These are phyloP conservation scores for Cystobasidium slooffiae DNA, from an alignment of 1,284 basidiomycete species.

Conservation along the genomic window DNA sequence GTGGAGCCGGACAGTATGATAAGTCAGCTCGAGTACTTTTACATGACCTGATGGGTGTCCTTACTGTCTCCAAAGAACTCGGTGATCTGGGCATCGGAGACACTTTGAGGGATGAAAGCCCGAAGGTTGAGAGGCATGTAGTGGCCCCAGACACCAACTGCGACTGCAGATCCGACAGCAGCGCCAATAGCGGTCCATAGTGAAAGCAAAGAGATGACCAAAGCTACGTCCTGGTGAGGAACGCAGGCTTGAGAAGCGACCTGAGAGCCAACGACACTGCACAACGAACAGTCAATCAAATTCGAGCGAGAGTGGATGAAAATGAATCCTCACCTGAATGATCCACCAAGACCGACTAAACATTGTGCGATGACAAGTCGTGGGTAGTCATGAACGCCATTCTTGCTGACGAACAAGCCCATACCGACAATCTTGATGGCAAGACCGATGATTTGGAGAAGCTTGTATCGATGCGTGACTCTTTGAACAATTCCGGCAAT, in stretches of 20 bases:
- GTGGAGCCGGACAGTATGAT: background rate
- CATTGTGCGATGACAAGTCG: conserved; percentile 19
- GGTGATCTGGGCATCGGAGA: conserved; percentile 44
- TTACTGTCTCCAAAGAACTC: conserved; percentile 43
- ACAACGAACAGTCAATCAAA: background rate
- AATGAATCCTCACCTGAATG: conserved; percentile 3
- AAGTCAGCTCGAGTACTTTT: background rate
- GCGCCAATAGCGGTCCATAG: conserved; percentile 50
- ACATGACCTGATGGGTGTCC: background rate
- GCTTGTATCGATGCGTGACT: conserved; percentile 58
- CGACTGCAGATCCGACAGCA: conserved; percentile 48
- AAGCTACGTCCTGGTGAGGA: conserved; percentile 53
- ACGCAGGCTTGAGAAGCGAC: conserved; percentile 54
- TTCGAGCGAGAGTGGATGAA: background rate
- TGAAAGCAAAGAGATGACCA: conserved; percentile 50
- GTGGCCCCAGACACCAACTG: conserved; percentile 49
- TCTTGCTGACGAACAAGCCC: conserved; percentile 28
- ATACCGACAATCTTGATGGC: conserved; percentile 45
- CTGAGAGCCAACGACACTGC: conserved; percentile 44
- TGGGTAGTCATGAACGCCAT: conserved; percentile 9
- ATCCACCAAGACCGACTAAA: conserved; percentile 12
- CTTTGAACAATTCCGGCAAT: conserved; percentile 59
- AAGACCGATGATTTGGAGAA: conserved; percentile 49
- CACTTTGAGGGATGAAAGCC: conserved; percentile 42
- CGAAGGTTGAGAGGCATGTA: conserved; percentile 42